Evolutionary conservation across 768 basidiomycete genomes (phyloP).

Genomic region (Suillus spraguei): DNA sequence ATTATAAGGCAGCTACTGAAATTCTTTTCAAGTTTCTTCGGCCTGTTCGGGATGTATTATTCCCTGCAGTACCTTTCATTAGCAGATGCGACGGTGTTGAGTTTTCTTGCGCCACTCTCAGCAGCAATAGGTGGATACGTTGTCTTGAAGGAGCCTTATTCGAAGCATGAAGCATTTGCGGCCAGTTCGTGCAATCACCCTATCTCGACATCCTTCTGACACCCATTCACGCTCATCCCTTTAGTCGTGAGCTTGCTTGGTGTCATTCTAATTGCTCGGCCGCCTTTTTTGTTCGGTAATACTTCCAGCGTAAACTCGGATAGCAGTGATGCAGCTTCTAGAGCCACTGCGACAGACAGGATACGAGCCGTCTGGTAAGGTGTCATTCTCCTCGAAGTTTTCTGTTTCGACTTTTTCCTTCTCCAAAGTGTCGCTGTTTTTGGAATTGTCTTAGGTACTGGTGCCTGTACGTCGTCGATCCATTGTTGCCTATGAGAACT

Average conservation of each 20-base stretch:
- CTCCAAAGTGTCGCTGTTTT: conserved; percentile 55
- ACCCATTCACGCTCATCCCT: background rate
- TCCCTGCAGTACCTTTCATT: conserved; percentile 75
- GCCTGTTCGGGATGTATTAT: conserved; percentile 69
- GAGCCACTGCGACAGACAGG: conserved; percentile 39
- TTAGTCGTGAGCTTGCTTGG: conserved; percentile 70
- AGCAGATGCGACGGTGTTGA: conserved; percentile 76
- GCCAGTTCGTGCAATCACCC: conserved; percentile 37
- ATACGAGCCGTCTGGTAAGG: conserved; percentile 60
- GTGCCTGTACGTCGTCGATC: conserved; percentile 57
- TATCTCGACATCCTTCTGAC: background rate
- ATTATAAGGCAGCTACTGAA: background rate
- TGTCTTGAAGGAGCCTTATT: conserved; percentile 62
- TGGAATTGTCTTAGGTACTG: conserved; percentile 66
- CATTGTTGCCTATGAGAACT: background rate
- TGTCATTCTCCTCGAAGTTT: background rate
- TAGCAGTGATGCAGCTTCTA: conserved; percentile 11
- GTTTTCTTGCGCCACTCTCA: conserved; percentile 70
- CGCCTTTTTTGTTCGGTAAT: conserved; percentile 68
- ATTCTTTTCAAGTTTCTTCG: conserved; percentile 59
- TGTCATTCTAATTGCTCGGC: conserved; percentile 81
- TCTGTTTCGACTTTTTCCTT: background rate
- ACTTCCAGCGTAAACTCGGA: background rate
- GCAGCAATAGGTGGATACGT: conserved; percentile 65
- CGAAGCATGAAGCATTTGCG: conserved; percentile 55